Evolutionary conservation across 2,329 filamentous ascomycete genomes (phyloP).

Genomic region (Periconia sp.): DNA sequence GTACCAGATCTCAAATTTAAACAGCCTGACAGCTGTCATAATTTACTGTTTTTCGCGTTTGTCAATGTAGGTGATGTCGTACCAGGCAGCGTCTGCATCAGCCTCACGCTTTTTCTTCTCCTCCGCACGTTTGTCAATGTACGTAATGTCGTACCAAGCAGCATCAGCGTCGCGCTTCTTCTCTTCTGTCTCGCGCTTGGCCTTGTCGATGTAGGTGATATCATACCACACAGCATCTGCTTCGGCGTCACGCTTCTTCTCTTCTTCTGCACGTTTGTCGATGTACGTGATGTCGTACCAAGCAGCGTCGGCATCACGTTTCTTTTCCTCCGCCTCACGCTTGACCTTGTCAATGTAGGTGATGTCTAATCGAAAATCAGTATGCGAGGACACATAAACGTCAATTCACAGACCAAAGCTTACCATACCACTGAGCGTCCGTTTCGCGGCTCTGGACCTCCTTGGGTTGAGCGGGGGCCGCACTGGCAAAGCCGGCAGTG

Average conservation of each 20-base stretch:
- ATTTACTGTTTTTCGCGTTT: no score
- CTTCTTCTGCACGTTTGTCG: slow-evolving; percentile 7
- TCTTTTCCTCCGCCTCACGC: slow-evolving; percentile 8
- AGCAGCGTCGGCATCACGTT: slow-evolving; percentile 5
- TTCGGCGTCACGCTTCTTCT: slow-evolving; percentile 3
- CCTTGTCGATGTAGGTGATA: slow-evolving; percentile 7
- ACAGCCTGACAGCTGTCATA: no score
- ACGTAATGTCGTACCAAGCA: slow-evolving; percentile 7
- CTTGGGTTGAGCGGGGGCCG: slow-evolving; percentile 6
- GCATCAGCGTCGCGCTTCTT: slow-evolving; percentile 8
- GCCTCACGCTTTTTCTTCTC: slow-evolving; percentile 8
- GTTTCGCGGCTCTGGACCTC: slow-evolving; percentile 6
- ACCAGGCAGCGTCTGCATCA: slow-evolving; percentile 4
- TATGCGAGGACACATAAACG: neutral
- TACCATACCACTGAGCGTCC: neutral
- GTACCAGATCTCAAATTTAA: no score
- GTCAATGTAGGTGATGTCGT: slow-evolving; percentile 8
- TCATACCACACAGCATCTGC: slow-evolving; percentile 6
- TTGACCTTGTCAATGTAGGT: slow-evolving; percentile 10
- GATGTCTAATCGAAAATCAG: slow-evolving; percentile 1
- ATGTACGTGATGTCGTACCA: slow-evolving; percentile 8
- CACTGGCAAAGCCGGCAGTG: slow-evolving; percentile 6
- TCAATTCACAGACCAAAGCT: neutral
- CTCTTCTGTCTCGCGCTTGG: neutral
- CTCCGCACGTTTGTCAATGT: slow-evolving; percentile 9